Evolutionary conservation across 768 basidiomycete genomes (phyloP).

Genomic region (Tremella yokohamensis): DNA sequence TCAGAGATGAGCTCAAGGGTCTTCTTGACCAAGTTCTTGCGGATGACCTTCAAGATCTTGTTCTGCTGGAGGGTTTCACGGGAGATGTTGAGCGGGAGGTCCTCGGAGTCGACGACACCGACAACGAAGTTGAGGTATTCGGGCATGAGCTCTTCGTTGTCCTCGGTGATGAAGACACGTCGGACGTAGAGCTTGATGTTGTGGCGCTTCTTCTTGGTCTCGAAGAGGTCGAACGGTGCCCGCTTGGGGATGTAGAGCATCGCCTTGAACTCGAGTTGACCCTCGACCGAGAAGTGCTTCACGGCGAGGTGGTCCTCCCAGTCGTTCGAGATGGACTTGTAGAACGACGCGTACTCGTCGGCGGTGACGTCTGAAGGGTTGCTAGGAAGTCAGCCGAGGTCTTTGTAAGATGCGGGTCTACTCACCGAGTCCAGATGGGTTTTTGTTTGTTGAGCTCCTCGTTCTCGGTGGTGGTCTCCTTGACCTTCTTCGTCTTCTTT

Average conservation of each 20-base stretch:
- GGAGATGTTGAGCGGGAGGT: slow-evolving; percentile 98
- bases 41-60: slow-evolving; percentile 89
- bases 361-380: slow-evolving; percentile 88
- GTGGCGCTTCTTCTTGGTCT: slow-evolving; percentile 99
- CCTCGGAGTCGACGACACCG: slow-evolving; percentile 99
- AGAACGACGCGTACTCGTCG: slow-evolving; percentile 94
- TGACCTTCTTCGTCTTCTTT: slow-evolving; percentile 92
- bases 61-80: slow-evolving; percentile 99
- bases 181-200: slow-evolving; percentile 99
- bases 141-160: slow-evolving; percentile 85
- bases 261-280: slow-evolving; percentile 99
- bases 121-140: slow-evolving; percentile 99
- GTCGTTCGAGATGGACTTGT: slow-evolving; percentile 99
- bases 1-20: slow-evolving; percentile 88
- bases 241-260: slow-evolving; percentile 97
- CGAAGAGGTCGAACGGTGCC: slow-evolving; percentile 98
- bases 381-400: slow-evolving; percentile 53
- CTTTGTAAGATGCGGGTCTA: background rate
- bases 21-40: slow-evolving; percentile 99
- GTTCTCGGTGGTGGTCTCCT: slow-evolving; percentile 78
- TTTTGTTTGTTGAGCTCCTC: slow-evolving; percentile 99
- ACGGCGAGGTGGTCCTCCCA: slow-evolving; percentile 99
- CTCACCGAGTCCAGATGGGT: slow-evolving; percentile 82
- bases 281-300: slow-evolving; percentile 99
- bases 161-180: slow-evolving; percentile 99